Conservation (phyloP, 306 rosid species). For the Amphicarpaea edgeworthii region DNA sequence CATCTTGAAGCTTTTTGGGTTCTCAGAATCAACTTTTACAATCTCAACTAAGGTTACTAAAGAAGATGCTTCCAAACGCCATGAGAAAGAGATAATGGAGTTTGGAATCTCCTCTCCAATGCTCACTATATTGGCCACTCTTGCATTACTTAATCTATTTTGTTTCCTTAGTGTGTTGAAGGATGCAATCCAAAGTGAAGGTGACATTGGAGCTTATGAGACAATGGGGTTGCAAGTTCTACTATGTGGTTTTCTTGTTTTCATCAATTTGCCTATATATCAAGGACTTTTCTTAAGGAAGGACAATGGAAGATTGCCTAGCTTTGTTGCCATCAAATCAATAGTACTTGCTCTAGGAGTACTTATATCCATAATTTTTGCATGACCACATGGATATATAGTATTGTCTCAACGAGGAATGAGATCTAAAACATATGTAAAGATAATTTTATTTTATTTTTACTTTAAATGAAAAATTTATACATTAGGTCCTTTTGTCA, state of each 20-base stretch:
- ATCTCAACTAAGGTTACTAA: constrained; percentile 74
- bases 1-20: constrained; percentile 57
- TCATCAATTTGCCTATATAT: constrained; percentile 74
- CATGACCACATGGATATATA: constrained; percentile 26
- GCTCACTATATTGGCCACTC: constrained; percentile 66
- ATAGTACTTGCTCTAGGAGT: constrained; percentile 36
- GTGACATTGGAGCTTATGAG: constrained; percentile 40
- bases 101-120: constrained; percentile 82
- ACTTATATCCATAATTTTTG: constrained; percentile 22
- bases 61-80: constrained; percentile 64
- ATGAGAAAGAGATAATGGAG: constrained; percentile 80
- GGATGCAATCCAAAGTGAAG: constrained; percentile 39
- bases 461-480: no score
- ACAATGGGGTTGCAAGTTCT: constrained; percentile 64
- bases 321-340: constrained; percentile 62
- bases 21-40: constrained; percentile 55
- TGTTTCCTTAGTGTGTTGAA: constrained; percentile 64
- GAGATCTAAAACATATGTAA: no score
- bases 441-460: no score
- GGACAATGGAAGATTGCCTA: constrained; percentile 76
- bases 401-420: no score
- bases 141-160: constrained; percentile 66
- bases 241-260: constrained; percentile 62
- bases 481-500: no score
- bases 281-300: constrained; percentile 77